phyloP scores from a whole-genome alignment of 2,329 filamentous ascomycete species.

The Ophiostoma montium region DNA sequence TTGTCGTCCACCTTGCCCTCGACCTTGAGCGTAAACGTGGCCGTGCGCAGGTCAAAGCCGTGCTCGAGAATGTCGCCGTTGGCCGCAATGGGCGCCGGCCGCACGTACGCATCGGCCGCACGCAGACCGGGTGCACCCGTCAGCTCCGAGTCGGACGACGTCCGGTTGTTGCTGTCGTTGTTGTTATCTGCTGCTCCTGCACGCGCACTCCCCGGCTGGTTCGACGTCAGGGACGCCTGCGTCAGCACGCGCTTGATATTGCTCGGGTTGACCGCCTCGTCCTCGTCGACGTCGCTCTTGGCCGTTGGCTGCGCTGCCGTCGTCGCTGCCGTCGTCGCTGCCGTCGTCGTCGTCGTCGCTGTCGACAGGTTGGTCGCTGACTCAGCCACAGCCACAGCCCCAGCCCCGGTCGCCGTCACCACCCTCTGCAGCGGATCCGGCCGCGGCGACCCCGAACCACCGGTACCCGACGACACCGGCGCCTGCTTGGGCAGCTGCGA shows the following conservation, averaged over 20 bases:
- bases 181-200: neutral
- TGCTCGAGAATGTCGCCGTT: conserved; percentile 57
- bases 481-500: conserved; percentile 31
- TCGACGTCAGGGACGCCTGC: conserved; percentile 49
- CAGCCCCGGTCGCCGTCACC: conserved; percentile 20
- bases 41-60: conserved; percentile 70
- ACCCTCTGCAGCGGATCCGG: conserved; percentile 23
- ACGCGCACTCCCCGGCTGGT: conserved; percentile 25
- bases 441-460: conserved; percentile 20
- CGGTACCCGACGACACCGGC: conserved; percentile 16
- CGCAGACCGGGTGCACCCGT: conserved; percentile 61
- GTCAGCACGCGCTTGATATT: conserved; percentile 65
- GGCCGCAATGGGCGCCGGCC: conserved; percentile 65
- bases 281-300: conserved; percentile 28
- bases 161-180: neutral
- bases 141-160: conserved; percentile 29
- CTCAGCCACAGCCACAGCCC: conserved; percentile 23
- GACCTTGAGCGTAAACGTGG: conserved; percentile 61
- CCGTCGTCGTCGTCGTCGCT: conserved; percentile 15
- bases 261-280: conserved; percentile 51
- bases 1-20: conserved; percentile 17
- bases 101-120: conserved; percentile 84
- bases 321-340: conserved; percentile 13
- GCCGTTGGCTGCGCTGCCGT: conserved; percentile 13
- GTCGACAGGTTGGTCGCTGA: conserved; percentile 14